Base-by-base conservation (phyloP, 768 basidiomycete species). In the Porphyrellus cyaneotinctus region DNA sequence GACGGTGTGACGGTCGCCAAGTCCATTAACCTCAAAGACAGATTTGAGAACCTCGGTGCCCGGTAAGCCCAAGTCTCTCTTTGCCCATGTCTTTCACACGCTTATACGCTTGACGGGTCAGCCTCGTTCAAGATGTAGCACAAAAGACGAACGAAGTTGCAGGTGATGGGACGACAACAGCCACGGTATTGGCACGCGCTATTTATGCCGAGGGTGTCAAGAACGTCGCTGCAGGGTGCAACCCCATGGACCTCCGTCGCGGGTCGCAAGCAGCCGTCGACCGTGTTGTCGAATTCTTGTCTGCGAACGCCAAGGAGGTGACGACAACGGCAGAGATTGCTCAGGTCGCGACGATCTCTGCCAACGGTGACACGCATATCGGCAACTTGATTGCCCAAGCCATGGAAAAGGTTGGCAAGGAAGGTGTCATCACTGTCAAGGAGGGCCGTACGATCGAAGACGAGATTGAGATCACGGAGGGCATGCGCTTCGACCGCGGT, bases 391-490 rank as follows among this genome's bases (percentile, higher is more conserved):
- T 97, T 70, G 95, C 95, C 6, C 91, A 92, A 67, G 95, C 95
- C 2, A 99, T 97, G 95, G 95, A 98, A 75, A 97, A 97, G 72
- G 95, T 98, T 55, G 95, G 95, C 69, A 97, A 95, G 78, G 95
- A 99, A 75, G 95, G 95, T 70, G 95, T 98, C 66, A 98, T 99
- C 78, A 98, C 95, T 45, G 95, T 99, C 71, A 99, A 98, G 79
- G 95, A 99, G 72, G 95, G 95, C 39, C 85, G 88, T 62, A 98
- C 95, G 6, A 97, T 95, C 59, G 94, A 97, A 63, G 95, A 99
- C 67, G 94, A 97, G 74, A 97, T 97, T 68, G 95, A 99, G 71
- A 94, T 99, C 65, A 97, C 95, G 24, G 95, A 99, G 75, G 95
- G 95, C 72, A 99, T 99, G 95, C 86, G 94, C 65, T 97, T 99